Percentiles rank a stretch among this genome's conserved stretches.
phyloP scores from a whole-genome alignment of 2,329 filamentous ascomycete genomes.

The Leptoxyphium fumago region DNA sequence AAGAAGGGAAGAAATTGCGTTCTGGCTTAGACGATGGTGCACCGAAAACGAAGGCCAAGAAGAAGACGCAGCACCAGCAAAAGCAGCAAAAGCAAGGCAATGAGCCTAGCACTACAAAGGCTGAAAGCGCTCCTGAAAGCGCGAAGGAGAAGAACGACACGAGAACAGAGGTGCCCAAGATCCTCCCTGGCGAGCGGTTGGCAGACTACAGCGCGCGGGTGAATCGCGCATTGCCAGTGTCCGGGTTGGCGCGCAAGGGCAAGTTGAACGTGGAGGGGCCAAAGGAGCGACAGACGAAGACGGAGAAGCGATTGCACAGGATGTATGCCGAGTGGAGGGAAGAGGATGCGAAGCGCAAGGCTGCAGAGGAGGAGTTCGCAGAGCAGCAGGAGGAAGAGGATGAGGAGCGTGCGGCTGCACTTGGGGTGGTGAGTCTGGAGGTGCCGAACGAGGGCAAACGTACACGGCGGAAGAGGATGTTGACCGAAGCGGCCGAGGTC shows the following conservation, averaged over 20 bases:
- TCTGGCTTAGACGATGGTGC: conserved; percentile 60
- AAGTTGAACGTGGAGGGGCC: conserved; percentile 50
- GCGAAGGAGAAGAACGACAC: conserved; percentile 5
- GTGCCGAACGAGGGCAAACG: conserved; percentile 40
- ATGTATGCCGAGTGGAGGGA: conserved; percentile 52
- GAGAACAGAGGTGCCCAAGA: conserved; percentile 42
- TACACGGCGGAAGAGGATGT: conserved; percentile 27
- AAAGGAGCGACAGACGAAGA: conserved; percentile 60
- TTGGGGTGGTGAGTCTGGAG: conserved; percentile 48
- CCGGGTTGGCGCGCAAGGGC: conserved; percentile 46
- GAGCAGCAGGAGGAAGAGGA: conserved; percentile 51
- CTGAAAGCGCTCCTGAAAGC: conserved; percentile 8
- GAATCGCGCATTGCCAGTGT: conserved; percentile 66
- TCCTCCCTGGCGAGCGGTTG: conserved; percentile 70
- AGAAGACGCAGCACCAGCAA: conserved; percentile 27
- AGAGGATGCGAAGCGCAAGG: conserved; percentile 64
- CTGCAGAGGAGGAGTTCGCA: conserved; percentile 55
- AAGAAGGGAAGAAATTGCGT: conserved; percentile 37
- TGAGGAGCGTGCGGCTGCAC: conserved; percentile 46
- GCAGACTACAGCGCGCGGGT: conserved; percentile 72
- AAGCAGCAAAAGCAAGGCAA: conserved; percentile 19
- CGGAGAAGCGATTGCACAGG: conserved; percentile 61
- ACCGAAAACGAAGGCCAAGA: conserved; percentile 27
- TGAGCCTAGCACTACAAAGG: conserved; percentile 3
- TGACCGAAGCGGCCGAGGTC: conserved; percentile 36